Evolutionary conservation across 768 basidiomycete genomes (phyloP).

Genomic region (Russula vinacea): DNA sequence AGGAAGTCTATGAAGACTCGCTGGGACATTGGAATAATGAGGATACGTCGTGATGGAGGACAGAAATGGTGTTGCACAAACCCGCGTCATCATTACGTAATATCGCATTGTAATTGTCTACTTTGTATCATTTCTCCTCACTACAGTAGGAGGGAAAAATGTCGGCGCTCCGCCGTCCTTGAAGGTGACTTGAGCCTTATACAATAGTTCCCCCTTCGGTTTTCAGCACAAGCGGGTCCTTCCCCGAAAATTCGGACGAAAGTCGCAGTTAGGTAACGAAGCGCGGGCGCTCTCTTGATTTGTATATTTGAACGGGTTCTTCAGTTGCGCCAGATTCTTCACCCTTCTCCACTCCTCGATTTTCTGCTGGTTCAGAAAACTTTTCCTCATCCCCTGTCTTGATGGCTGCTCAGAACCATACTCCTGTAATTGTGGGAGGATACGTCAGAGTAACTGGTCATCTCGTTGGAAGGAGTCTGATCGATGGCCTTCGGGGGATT

Average conservation of each 20-base stretch:
- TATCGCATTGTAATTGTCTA: too few relatives aligned
- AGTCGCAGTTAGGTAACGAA: background rate
- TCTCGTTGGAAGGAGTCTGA: background rate
- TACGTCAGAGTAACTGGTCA: background rate
- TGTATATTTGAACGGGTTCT: background rate
- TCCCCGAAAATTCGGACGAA: too few relatives aligned
- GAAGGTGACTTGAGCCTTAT: background rate
- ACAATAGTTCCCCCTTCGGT: background rate
- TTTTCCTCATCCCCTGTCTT: too few relatives aligned
- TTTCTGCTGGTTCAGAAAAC: slow-evolving; percentile 5
- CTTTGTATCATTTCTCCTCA: too few relatives aligned
- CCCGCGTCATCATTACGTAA: background rate
- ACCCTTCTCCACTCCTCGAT: background rate
- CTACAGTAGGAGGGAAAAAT: background rate
- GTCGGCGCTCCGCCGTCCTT: background rate
- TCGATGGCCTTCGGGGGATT: background rate
- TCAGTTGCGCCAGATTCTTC: too few relatives aligned
- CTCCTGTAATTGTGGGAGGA: background rate
- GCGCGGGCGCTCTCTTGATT: background rate
- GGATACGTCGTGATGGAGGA: too few relatives aligned
- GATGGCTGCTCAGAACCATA: background rate
- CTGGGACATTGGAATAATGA: too few relatives aligned
- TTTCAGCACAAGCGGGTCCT: background rate
- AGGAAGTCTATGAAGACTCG: too few relatives aligned
- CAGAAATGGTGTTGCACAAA: too few relatives aligned